Conservation (phyloP, 352 stramenopile genomes). For the Pythium utonaiense region DNA sequence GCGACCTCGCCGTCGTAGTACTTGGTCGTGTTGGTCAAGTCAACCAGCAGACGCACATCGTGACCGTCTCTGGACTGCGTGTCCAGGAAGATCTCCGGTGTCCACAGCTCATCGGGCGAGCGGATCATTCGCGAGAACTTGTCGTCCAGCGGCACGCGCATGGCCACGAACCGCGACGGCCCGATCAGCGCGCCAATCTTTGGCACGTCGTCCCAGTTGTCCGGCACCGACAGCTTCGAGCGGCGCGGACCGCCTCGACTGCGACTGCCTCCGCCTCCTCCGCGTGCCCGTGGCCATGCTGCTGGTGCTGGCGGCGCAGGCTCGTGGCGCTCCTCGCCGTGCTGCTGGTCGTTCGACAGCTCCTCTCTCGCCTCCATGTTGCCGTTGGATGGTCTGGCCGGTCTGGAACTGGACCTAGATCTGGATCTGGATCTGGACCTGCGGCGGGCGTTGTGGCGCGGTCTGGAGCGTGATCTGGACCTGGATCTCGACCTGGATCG, state of each 20-base stretch:
- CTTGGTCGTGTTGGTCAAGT: slow-evolving; percentile 83
- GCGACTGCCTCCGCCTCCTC: not conserved
- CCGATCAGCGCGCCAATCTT: slow-evolving; percentile 66
- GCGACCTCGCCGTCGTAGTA: slow-evolving; percentile 68
- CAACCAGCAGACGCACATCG: slow-evolving; percentile 66
- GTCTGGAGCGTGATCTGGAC: not conserved
- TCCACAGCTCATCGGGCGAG: slow-evolving; percentile 47
- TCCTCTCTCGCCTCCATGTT: not conserved
- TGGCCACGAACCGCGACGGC: slow-evolving; percentile 52
- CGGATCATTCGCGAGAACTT: slow-evolving; percentile 53
- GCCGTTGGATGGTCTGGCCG: not conserved
- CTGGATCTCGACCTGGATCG: slow-evolving; percentile 3
- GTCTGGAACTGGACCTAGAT: slow-evolving; percentile 2
- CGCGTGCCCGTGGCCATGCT: not conserved
- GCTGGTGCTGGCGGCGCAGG: not conserved
- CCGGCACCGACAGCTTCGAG: slow-evolving; percentile 39
- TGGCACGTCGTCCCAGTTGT: slow-evolving; percentile 79
- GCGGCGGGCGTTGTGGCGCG: not conserved
- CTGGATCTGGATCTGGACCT: slow-evolving; percentile 6
- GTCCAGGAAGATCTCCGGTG: slow-evolving; percentile 47
- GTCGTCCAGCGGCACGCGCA: slow-evolving; percentile 68
- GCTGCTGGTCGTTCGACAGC: not conserved
- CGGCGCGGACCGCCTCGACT: not conserved
- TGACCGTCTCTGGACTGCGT: slow-evolving; percentile 31
- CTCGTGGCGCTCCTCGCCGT: not conserved